Conservation (phyloP, 257 asterid genomes). For the Solanum pimpinellifolium region DNA sequence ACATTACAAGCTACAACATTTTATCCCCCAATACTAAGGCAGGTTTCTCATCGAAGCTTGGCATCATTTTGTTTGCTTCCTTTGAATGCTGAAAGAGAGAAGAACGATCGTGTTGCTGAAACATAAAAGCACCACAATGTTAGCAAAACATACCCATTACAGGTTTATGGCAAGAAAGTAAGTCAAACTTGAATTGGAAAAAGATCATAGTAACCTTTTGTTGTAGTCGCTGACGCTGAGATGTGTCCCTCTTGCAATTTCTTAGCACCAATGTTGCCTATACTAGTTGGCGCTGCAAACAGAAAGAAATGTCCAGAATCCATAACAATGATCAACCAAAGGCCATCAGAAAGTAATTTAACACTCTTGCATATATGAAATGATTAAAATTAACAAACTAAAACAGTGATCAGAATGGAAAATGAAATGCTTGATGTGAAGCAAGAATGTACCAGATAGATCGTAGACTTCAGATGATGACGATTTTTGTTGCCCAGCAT, state of each 20-base stretch:
- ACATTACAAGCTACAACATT: neutral
- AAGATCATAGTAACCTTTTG: conserved; percentile 43
- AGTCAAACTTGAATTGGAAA: neutral
- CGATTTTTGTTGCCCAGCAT: conserved; percentile 33
- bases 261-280: conserved; percentile 28
- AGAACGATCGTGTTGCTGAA: conserved; percentile 94
- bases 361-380: neutral
- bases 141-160: neutral
- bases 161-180: neutral
- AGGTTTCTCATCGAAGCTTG: neutral
- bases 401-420: neutral
- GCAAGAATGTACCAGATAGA: conserved; percentile 33
- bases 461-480: conserved; percentile 11
- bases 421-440: neutral
- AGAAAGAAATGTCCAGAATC: neutral
- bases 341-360: neutral
- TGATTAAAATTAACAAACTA: neutral
- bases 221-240: conserved; percentile 41
- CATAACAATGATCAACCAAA: neutral
- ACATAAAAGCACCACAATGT: conserved; percentile 12
- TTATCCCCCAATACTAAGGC: neutral
- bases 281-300: conserved; percentile 48
- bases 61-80: conserved; percentile 54
- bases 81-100: conserved; percentile 97
- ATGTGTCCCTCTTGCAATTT: conserved; percentile 53